Evolutionary conservation across 1,284 basidiomycete species (phyloP).

Genomic region (Vanrija sp.): DNA sequence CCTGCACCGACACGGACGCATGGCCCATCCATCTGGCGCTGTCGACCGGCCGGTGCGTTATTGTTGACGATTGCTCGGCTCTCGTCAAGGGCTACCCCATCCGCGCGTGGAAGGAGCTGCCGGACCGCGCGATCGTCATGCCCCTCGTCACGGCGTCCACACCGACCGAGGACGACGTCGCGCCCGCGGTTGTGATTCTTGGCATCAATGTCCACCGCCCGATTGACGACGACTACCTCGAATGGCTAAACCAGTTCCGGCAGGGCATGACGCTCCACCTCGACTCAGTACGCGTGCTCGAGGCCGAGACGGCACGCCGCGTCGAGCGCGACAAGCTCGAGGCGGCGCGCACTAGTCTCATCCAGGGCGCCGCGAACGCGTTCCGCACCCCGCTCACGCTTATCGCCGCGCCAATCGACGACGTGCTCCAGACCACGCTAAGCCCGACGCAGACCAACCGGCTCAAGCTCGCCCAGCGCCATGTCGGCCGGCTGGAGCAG

Average conservation of each 20-base stretch:
- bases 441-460: slow-evolving; percentile 20
- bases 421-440: slow-evolving; percentile 18
- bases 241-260: slow-evolving; percentile 25
- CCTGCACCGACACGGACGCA: not conserved
- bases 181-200: slow-evolving; percentile 35
- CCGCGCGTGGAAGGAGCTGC: slow-evolving; percentile 35
- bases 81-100: slow-evolving; percentile 27
- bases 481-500: slow-evolving; percentile 31
- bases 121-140: slow-evolving; percentile 39
- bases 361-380: slow-evolving; percentile 33
- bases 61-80: slow-evolving; percentile 29
- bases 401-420: slow-evolving; percentile 28
- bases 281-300: slow-evolving; percentile 6
- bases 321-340: slow-evolving; percentile 16
- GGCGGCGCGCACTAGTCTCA: slow-evolving; percentile 25
- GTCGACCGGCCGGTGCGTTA: slow-evolving; percentile 18
- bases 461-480: slow-evolving; percentile 35
- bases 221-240: slow-evolving; percentile 28
- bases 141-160: slow-evolving; percentile 29
- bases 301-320: slow-evolving; percentile 5
- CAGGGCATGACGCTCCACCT: slow-evolving; percentile 12
- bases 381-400: slow-evolving; percentile 30
- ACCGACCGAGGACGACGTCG: slow-evolving; percentile 6
- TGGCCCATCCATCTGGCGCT: slow-evolving; percentile 34
- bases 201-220: slow-evolving; percentile 36